Evolutionary conservation across 495 filamentous ascomycete genomes (phyloP).

Genomic region (Penicillium dipodomyicola): DNA sequence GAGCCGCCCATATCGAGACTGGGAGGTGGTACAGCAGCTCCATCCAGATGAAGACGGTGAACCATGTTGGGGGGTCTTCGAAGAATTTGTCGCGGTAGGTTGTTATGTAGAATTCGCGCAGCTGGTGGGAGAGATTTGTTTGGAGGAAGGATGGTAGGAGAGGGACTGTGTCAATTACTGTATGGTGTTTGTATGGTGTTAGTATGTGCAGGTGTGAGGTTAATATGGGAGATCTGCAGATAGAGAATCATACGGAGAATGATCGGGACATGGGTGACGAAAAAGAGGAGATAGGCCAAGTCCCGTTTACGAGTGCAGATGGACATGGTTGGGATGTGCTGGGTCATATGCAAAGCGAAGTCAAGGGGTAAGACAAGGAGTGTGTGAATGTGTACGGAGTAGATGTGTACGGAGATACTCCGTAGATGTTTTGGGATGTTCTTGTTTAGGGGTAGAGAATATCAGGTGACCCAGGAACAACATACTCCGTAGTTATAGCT

Average conservation of each 20-base stretch:
- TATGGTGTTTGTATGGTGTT: conserved; percentile 22
- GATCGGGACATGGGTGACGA: conserved; percentile 63
- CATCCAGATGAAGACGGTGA: conserved; percentile 63
- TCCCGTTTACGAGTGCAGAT: conserved; percentile 46
- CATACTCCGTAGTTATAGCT: too few relatives aligned
- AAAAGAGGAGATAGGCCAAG: conserved; percentile 66
- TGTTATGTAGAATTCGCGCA: conserved; percentile 62
- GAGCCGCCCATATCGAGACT: conserved; percentile 61
- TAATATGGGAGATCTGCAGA: not conserved
- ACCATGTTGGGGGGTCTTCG: conserved; percentile 63
- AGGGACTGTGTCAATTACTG: conserved; percentile 65
- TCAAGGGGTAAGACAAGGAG: not conserved
- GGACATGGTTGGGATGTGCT: not conserved
- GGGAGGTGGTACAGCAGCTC: conserved; percentile 71
- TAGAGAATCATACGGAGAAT: conserved; percentile 57
- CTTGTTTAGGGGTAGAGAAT: too few relatives aligned
- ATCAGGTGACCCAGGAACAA: conserved; percentile 1
- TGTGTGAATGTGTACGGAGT: not conserved
- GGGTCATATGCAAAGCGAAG: conserved; percentile 6
- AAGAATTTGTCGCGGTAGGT: conserved; percentile 79
- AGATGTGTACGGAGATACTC: not conserved
- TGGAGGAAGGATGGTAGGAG: conserved; percentile 59
- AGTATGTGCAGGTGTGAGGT: not conserved
- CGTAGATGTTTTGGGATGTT: too few relatives aligned
- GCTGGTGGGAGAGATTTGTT: conserved; percentile 43